Conservation (phyloP, 2,329 filamentous ascomycete species). For the Nectriaceae sp. region DNA sequence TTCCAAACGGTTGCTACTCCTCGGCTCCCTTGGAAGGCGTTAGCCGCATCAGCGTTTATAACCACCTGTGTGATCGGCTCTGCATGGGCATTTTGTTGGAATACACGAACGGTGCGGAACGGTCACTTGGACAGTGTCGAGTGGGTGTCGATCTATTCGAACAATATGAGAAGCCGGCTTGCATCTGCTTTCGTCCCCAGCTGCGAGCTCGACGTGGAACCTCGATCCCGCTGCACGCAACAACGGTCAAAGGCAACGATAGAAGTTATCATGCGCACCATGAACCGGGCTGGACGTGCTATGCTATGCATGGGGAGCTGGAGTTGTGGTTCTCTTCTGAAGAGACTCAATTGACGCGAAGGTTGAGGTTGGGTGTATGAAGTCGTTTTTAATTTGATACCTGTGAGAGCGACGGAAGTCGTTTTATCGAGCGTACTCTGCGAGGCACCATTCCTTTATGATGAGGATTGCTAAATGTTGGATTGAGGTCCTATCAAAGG, state of each 20-base stretch:
- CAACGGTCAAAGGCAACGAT: conserved; percentile 5
- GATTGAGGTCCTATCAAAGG: no score
- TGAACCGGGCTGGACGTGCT: conserved; percentile 14
- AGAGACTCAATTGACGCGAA: conserved; percentile 9
- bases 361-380: no score
- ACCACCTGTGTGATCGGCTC: background rate
- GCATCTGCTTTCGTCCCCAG: conserved; percentile 11
- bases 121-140: conserved; percentile 19
- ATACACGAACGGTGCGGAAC: conserved; percentile 15
- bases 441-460: no score
- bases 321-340: conserved; percentile 16
- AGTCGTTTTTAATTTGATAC: no score
- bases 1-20: conserved; percentile 12
- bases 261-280: conserved; percentile 8
- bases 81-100: conserved; percentile 17
- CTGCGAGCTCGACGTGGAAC: background rate
- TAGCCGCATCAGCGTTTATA: conserved; percentile 9
- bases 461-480: no score
- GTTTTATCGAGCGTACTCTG: no score
- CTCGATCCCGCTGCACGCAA: conserved; percentile 1
- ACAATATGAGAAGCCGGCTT: conserved; percentile 8
- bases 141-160: conserved; percentile 10
- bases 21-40: conserved; percentile 9
- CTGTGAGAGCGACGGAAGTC: no score
- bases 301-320: conserved; percentile 11